phyloP scores from a whole-genome alignment of 345 rosid species.

The Pugionium cornutum region DNA sequence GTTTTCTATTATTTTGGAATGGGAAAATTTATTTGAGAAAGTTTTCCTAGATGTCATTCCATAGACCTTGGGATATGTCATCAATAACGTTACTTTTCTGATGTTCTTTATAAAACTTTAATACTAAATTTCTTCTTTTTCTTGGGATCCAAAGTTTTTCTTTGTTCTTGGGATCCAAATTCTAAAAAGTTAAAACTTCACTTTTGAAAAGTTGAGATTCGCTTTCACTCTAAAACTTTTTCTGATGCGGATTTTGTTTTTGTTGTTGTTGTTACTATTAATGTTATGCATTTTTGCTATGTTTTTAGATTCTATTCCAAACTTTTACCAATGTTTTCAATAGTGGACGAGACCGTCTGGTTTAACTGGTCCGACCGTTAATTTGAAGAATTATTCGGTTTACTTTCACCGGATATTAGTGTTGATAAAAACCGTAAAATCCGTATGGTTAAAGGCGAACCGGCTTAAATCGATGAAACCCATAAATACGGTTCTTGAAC shows the following conservation, averaged over 20 bases:
- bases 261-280: background rate
- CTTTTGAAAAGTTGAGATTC: constrained; percentile 28
- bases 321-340: too few species aligned
- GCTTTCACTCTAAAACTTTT: background rate
- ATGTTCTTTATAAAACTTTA: background rate
- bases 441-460: too few species aligned
- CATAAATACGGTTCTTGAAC: too few species aligned
- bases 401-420: too few species aligned
- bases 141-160: background rate
- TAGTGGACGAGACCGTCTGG: too few species aligned
- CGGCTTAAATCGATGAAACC: too few species aligned
- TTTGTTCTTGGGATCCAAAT: constrained; percentile 34
- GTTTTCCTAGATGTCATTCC: constrained; percentile 3
- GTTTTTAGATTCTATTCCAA: too few species aligned
- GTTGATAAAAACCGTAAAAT: too few species aligned
- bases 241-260: background rate
- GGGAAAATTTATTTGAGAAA: too few species aligned
- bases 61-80: constrained; percentile 32
- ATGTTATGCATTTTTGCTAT: background rate
- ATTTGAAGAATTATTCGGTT: too few species aligned
- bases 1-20: background rate
- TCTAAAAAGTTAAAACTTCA: constrained; percentile 31
- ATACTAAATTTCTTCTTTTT: too few species aligned
- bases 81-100: constrained; percentile 9
- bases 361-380: too few species aligned